Evolutionary conservation across 768 basidiomycete species (phyloP), one percentile per base, ranked within the genome.

Genomic region (Rhodotorula sphaerocarpa): DNA sequence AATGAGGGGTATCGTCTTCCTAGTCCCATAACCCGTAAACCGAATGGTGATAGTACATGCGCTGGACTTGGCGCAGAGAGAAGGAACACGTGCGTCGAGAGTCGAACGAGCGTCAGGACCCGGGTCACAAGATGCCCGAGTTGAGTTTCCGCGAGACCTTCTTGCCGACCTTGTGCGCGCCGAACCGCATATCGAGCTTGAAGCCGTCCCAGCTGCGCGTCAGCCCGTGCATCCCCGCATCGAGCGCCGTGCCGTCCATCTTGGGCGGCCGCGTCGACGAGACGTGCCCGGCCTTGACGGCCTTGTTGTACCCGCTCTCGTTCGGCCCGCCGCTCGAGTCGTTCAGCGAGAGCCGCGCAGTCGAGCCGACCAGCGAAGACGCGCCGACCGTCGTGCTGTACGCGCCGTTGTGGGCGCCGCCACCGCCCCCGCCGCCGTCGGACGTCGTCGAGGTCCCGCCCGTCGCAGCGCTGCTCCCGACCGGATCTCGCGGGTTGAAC

Each of bases 191-290:
- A 23, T 67, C 66, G 31, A 67, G 55, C 58, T 69, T 69, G 64
- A 69, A 69, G 41, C 57, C 64, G 39, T 66, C 68, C 58, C 55
- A 65, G 12, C 51, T 53, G 10, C 68, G 53, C 51, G 65, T 65
- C 64, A 69, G 59, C 4, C 68, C 68, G 27, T 69, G 68, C 47
- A 66, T 58, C 5, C 68, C 68, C 2, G 68, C 64, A 21, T 63
- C 68, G 16, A 69, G 21, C 33, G 55, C 44, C 18, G 46, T 60
- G 20, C 64, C 68, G 7, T 66, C 68, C 21, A 58, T 6, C 34
- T 47, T 42, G 21, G 54, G 50, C 43, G 64, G 57, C 9, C 68
- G 31, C 23, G 50, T 62, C 55, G 58, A 51, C 16, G 16, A 2
- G 27, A 42, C 61, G 11, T 47, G 56, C n/a, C 46, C 51, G 25